phyloP scores from a whole-genome alignment of 2,329 filamentous ascomycete species.

The Diaporthe capsici region DNA sequence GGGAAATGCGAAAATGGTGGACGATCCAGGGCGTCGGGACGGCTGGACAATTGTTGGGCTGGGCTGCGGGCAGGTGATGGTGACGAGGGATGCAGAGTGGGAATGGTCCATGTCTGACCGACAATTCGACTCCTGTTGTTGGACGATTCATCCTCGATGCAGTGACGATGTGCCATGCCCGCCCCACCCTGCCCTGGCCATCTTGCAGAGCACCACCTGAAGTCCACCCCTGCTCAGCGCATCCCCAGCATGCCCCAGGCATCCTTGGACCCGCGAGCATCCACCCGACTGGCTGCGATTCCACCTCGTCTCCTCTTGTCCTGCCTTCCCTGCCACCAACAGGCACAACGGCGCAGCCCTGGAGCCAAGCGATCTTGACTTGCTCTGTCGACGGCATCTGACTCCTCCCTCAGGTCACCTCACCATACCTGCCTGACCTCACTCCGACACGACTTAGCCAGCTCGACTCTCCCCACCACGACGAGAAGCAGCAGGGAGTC shows the following conservation, averaged over 20 bases:
- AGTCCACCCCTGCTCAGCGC: conserved; percentile 15
- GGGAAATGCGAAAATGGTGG: neutral
- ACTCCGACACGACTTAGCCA: neutral
- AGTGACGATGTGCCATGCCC: conserved; percentile 16
- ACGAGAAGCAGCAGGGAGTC: conserved; percentile 10
- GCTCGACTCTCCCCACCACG: neutral
- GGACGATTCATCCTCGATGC: conserved; percentile 26
- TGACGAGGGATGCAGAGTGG: conserved; percentile 28
- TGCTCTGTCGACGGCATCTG: conserved; percentile 6
- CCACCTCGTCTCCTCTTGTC: conserved; percentile 31
- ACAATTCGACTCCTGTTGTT: conserved; percentile 29
- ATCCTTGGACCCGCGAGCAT: conserved; percentile 27
- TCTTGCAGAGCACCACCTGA: conserved; percentile 21
- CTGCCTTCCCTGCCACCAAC: conserved; percentile 33
- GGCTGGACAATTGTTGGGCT: conserved; percentile 18
- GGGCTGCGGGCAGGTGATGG: neutral
- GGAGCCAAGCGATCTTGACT: conserved; percentile 19
- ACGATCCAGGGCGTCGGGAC: conserved; percentile 20
- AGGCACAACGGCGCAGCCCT: conserved; percentile 28
- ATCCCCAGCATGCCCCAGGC: conserved; percentile 26
- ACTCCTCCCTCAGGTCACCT: conserved; percentile 14
- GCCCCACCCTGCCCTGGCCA: conserved; percentile 18
- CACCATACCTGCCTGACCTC: neutral
- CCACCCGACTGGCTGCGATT: conserved; percentile 26
- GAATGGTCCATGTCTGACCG: conserved; percentile 22